These are phyloP conservation scores for Phialemoniopsis sp. DNA, from an alignment of 2,329 filamentous ascomycete species.

Conservation along the genomic window DNA sequence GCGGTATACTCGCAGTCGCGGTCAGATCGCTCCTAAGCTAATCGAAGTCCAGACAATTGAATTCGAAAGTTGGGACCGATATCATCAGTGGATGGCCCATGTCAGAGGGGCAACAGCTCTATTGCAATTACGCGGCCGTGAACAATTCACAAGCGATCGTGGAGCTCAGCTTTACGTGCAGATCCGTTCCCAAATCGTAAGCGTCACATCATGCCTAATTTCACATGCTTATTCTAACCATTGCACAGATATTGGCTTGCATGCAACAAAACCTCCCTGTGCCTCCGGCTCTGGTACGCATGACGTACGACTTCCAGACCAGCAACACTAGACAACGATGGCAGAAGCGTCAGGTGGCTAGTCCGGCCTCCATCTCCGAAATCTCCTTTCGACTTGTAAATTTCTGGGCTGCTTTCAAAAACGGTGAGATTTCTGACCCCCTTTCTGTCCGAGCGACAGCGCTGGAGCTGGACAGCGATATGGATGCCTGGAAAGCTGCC, in stretches of 20 bases:
- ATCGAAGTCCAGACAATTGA: conserved; percentile 9
- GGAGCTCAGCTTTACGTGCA: conserved; percentile 16
- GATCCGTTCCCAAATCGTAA: conserved; percentile 18
- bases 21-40: neutral
- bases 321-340: neutral
- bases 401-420: conserved; percentile 13
- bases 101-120: conserved; percentile 16
- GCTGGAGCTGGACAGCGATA: conserved; percentile 6
- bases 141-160: conserved; percentile 13
- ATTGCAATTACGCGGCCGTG: conserved; percentile 14
- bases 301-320: conserved; percentile 2
- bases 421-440: conserved; percentile 7
- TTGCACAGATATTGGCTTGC: conserved; percentile 10
- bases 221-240: neutral
- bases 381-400: conserved; percentile 13
- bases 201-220: conserved; percentile 2
- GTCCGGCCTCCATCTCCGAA: conserved; percentile 4
- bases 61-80: conserved; percentile 12
- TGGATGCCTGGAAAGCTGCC: conserved; percentile 1
- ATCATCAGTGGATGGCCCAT: conserved; percentile 14
- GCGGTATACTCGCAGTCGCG: neutral
- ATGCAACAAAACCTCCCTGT: conserved; percentile 11
- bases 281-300: conserved; percentile 5
- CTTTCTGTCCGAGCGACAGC: conserved; percentile 5
- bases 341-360: neutral